Conservation (phyloP, 2,329 filamentous ascomycete species). For the Graphilbum sp. region DNA sequence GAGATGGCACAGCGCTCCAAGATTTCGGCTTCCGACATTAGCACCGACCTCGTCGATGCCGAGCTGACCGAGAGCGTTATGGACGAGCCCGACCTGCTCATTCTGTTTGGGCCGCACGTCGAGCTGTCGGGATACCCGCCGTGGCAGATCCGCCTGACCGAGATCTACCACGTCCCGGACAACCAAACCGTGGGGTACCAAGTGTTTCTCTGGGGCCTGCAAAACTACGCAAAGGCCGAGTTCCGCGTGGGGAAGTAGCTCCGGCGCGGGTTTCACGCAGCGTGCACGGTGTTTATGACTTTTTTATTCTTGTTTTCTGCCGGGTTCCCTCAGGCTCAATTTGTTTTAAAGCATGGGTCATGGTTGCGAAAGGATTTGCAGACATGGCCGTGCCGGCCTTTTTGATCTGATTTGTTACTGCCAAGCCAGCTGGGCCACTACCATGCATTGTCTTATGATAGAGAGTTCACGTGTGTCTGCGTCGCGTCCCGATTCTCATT, state of each 20-base stretch:
- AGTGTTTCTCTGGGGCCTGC: constrained; percentile 72
- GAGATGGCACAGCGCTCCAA: constrained; percentile 91
- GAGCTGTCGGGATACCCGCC: constrained; percentile 85
- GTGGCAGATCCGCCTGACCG: constrained; percentile 87
- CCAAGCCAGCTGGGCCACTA: too few relatives aligned
- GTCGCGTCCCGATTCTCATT: too few relatives aligned
- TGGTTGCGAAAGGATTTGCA: too few relatives aligned
- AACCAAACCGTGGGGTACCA: constrained; percentile 83
- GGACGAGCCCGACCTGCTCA: constrained; percentile 74
- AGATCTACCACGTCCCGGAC: constrained; percentile 71
- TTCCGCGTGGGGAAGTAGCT: constrained; percentile 55
- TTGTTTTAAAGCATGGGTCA: too few relatives aligned
- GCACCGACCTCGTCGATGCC: constrained; percentile 69
- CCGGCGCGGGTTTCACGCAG: too few relatives aligned
- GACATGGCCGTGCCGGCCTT: too few relatives aligned
- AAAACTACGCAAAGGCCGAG: constrained; percentile 72
- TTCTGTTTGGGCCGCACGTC: constrained; percentile 73
- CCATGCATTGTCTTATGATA: too few relatives aligned
- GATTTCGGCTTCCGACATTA: constrained; percentile 67
- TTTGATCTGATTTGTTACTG: too few relatives aligned
- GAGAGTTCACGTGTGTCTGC: too few relatives aligned
- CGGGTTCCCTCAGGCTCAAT: too few relatives aligned
- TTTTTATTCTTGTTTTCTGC: too few relatives aligned
- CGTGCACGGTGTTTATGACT: too few relatives aligned
- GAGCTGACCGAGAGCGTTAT: constrained; percentile 70